Percentiles rank a stretch among this genome's conserved stretches.
Evolutionary conservation across 306 rosid species (phyloP).

Genomic region (Ceratonia siliqua): DNA sequence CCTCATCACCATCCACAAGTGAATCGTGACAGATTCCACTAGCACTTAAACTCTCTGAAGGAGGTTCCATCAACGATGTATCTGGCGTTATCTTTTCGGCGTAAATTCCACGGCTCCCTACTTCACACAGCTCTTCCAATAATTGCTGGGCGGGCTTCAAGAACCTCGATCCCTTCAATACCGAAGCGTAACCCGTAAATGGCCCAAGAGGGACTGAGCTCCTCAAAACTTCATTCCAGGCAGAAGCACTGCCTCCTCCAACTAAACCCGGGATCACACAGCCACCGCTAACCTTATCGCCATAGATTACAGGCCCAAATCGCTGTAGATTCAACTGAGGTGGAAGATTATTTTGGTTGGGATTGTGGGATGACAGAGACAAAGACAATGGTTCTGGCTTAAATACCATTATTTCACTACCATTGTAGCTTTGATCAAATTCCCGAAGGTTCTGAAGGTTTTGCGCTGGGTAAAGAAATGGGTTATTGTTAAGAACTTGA

Average conservation of each 20-base stretch:
- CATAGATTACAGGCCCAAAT: constrained; percentile 45
- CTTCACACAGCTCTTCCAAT: constrained; percentile 67
- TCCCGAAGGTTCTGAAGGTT: constrained; percentile 37
- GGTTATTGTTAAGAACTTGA: constrained; percentile 47
- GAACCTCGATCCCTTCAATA: constrained; percentile 81
- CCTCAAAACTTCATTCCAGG: constrained; percentile 34
- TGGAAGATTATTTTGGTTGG: constrained; percentile 27
- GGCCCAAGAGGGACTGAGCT: constrained; percentile 63
- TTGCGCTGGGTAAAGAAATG: constrained; percentile 41
- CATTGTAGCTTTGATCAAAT: constrained; percentile 37
- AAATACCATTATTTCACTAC: constrained; percentile 38
- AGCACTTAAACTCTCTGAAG: constrained; percentile 40
- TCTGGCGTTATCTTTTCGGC: constrained; percentile 45
- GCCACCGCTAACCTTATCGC: constrained; percentile 21
- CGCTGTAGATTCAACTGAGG: constrained; percentile 55
- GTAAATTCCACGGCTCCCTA: constrained; percentile 46
- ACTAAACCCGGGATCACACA: constrained; percentile 39
- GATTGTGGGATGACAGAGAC: constrained; percentile 63
- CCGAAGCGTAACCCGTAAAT: constrained; percentile 71
- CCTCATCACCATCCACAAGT: constrained; percentile 42
- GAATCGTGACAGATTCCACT: constrained; percentile 37
- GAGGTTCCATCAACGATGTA: constrained; percentile 53
- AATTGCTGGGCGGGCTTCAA: constrained; percentile 73
- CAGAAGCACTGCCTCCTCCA: constrained; percentile 35
- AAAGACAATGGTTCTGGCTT: constrained; percentile 78